Percentiles rank a stretch among this genome's conserved stretches.
phyloP scores from a whole-genome alignment of 2,329 filamentous ascomycete genomes.

The Ceratocystis harringtonii region DNA sequence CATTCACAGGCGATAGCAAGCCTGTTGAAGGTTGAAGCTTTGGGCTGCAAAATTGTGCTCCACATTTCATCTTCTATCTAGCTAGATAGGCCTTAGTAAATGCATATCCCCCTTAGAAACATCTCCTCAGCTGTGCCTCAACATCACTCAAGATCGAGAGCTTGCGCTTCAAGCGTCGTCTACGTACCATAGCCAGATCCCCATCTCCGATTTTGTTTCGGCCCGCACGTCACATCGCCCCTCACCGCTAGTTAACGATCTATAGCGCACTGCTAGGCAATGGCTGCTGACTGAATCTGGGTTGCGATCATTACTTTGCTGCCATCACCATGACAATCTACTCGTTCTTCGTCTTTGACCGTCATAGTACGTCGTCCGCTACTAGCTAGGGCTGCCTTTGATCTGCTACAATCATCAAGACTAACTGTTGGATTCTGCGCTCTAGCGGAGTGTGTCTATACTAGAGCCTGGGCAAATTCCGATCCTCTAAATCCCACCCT shows the following conservation, averaged over 20 bases:
- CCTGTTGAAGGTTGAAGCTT: neutral
- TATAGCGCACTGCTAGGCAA: neutral
- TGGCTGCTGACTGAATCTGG: constrained; percentile 6
- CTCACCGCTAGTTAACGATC: neutral
- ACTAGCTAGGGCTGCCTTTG: neutral
- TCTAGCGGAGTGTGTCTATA: constrained; percentile 93
- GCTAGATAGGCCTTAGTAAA: neutral
- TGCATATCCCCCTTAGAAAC: constrained; percentile 2
- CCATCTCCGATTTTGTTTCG: neutral
- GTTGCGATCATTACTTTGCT: constrained; percentile 3
- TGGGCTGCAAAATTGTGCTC: neutral
- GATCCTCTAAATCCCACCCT: constrained; percentile 25
- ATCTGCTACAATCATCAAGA: constrained; percentile 14
- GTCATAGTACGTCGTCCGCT: constrained; percentile 56
- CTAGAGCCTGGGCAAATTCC: constrained; percentile 59
- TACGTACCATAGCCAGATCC: neutral
- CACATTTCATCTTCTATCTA: neutral
- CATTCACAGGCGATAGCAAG: neutral
- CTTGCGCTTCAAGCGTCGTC: neutral
- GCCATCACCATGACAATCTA: constrained; percentile 64
- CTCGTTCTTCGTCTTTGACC: constrained; percentile 97
- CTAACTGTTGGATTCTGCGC: constrained; percentile 1
- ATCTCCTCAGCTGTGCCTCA: neutral
- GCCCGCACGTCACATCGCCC: neutral
- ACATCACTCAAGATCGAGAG: neutral